phyloP scores from a whole-genome alignment of 164 flowering plant genomes.

The Tetrastigma voinierianum region DNA sequence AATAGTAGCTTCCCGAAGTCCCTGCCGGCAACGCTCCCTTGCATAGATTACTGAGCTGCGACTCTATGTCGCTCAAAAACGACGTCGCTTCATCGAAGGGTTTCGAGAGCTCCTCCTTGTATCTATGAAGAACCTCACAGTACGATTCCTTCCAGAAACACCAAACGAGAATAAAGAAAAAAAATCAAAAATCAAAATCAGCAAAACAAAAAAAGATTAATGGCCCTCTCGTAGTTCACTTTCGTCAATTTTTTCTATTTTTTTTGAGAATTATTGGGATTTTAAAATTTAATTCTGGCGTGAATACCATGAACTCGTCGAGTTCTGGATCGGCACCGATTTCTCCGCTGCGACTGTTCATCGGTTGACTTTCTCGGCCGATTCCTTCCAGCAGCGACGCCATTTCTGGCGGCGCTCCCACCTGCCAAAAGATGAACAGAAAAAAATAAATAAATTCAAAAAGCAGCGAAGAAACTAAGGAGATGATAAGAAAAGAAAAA shows the following conservation, averaged over 20 bases:
- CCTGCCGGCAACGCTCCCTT: slow-evolving; percentile 22
- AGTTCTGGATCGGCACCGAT: slow-evolving; percentile 58
- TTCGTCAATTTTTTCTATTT: no score
- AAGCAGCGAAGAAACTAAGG: background rate
- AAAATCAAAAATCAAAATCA: background rate
- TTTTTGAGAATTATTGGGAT: no score
- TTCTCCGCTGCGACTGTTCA: slow-evolving; percentile 5
- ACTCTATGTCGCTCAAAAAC: slow-evolving; percentile 48
- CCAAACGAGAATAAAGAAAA: background rate
- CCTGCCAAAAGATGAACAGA: slow-evolving; percentile 23
- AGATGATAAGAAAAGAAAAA: background rate
- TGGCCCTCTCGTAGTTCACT: background rate
- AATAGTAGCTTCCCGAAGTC: slow-evolving; percentile 11
- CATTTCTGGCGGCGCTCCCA: slow-evolving; percentile 57
- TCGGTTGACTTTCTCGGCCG: slow-evolving; percentile 21
- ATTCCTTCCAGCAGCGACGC: slow-evolving; percentile 48
- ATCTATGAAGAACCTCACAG: slow-evolving; percentile 39
- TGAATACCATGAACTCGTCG: slow-evolving; percentile 57
- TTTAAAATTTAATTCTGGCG: no score
- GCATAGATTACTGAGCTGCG: slow-evolving; percentile 47
- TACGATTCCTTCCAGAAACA: slow-evolving; percentile 41
- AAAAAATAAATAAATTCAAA: background rate
- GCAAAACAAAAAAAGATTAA: background rate
- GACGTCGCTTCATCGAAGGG: slow-evolving; percentile 51
- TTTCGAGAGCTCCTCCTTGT: slow-evolving; percentile 46